Evolutionary conservation across 2,329 filamentous ascomycete species (phyloP).

Genomic region (Shiraia bambusicola): DNA sequence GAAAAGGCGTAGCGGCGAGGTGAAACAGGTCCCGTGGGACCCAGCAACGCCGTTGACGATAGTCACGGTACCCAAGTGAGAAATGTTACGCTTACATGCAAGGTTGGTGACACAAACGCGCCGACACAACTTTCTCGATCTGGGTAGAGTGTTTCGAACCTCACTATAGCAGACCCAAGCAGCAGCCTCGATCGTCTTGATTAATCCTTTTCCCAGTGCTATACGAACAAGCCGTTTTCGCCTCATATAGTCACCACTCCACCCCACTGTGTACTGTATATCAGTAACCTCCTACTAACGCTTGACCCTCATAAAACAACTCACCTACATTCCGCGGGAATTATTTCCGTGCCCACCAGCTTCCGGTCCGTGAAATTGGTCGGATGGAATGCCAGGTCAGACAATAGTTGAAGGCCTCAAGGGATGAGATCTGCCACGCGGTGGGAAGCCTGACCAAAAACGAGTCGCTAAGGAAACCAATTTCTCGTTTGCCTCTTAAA

Average conservation of each 20-base stretch:
- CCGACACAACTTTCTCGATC: slow-evolving; percentile 8
- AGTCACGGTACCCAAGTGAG: slow-evolving; percentile 30
- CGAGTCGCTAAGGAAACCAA: slow-evolving; percentile 25
- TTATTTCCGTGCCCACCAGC: not conserved
- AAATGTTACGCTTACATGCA: slow-evolving; percentile 33
- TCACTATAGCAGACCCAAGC: slow-evolving; percentile 5
- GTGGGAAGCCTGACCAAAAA: slow-evolving; percentile 13
- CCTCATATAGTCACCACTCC: slow-evolving; percentile 1
- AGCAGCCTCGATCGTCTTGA: not conserved
- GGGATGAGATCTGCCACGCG: slow-evolving; percentile 30
- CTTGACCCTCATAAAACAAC: not conserved
- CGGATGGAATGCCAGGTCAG: slow-evolving; percentile 31
- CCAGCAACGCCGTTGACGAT: slow-evolving; percentile 26
- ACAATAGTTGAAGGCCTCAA: slow-evolving; percentile 31
- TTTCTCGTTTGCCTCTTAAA: slow-evolving; percentile 13
- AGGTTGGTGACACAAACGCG: slow-evolving; percentile 30
- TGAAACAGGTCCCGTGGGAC: slow-evolving; percentile 16
- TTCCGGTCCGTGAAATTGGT: not conserved
- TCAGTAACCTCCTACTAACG: not conserved
- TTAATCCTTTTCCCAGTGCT: not conserved
- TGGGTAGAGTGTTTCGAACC: slow-evolving; percentile 12
- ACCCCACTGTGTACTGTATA: not conserved
- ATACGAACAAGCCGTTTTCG: not conserved
- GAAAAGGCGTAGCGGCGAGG: slow-evolving; percentile 23
- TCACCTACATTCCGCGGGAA: slow-evolving; percentile 5